Evolutionary conservation across 2,329 filamentous ascomycete genomes (phyloP), one percentile per base, ranked within the genome.

Genomic region (Diaporthe ilicicola): DNA sequence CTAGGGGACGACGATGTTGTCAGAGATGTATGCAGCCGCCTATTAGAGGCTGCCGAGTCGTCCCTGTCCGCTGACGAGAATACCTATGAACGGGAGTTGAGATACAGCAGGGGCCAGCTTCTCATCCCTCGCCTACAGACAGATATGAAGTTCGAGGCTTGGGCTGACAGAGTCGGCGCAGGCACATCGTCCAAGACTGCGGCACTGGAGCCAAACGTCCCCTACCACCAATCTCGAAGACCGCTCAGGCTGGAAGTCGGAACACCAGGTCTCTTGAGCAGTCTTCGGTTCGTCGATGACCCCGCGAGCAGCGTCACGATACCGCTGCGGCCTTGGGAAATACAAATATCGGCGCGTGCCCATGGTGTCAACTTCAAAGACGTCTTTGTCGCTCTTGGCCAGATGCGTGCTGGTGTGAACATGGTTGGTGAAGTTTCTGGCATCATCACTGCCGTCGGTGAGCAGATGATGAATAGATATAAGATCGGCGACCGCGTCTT

Each of bases 301-400:
- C 29, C 37, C n/a, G 27, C 66, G 13, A 72, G 51, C 19, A 54
- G 65, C 9, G 6, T 12, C 10, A 42, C 53, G 37, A 76, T 62
- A 3, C 55, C 69, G 5, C 74, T 76, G 6, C 64, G 69, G 13
- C 70, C 70, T 8, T 67, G 71, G 17, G 71, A 77, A 53, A 71
- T 78, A 32, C 55, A 78, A 61, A 48, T 78, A 24, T 55, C 74
- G 29, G 70, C 74, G 8, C 70, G 74, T 12, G 74, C 77, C 1
- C 71, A 76, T 12, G 76, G 79, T 17, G 74, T 81, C 62, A 80
- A 81, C 72, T 81, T 82, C 74, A 79, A 79, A 51, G 80, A 82
- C 50, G 77, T 82, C 4, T 75, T 81, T 2, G 77, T 82, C 24
- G 77, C 80, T 2, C 70, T 80, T 19, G 81, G 81, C 3, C 77